Evolutionary conservation across 2,329 filamentous ascomycete species (phyloP).

Genomic region (Lasiodiplodia hormozganensis): DNA sequence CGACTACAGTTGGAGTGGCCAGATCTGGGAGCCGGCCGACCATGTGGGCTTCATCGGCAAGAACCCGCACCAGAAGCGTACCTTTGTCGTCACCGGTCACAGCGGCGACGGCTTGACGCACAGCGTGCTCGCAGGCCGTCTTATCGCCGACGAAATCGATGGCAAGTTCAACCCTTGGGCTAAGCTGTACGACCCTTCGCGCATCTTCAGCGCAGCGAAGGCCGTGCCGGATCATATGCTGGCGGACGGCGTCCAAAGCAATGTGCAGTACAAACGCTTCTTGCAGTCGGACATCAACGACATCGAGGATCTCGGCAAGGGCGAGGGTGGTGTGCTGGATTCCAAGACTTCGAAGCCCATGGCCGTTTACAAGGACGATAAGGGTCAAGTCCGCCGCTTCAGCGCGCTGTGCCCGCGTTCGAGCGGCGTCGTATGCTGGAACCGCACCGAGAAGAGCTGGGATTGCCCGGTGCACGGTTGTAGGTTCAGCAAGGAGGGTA

Average conservation of each 20-base stretch:
- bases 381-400: constrained; percentile 58
- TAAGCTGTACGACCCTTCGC: constrained; percentile 58
- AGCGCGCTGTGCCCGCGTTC: constrained; percentile 64
- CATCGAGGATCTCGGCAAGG: constrained; percentile 61
- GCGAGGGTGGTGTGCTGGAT: constrained; percentile 62
- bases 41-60: constrained; percentile 63
- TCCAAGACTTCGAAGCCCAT: constrained; percentile 54
- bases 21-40: constrained; percentile 64
- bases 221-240: constrained; percentile 53
- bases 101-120: constrained; percentile 65
- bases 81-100: constrained; percentile 64
- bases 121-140: constrained; percentile 58
- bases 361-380: constrained; percentile 64
- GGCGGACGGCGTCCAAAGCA: constrained; percentile 61
- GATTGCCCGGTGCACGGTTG: constrained; percentile 61
- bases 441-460: constrained; percentile 59
- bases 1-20: constrained; percentile 65
- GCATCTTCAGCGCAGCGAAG: constrained; percentile 54
- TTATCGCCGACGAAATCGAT: constrained; percentile 63
- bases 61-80: constrained; percentile 59
- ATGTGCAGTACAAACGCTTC: constrained; percentile 63
- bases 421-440: constrained; percentile 65
- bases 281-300: constrained; percentile 62
- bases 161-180: constrained; percentile 59
- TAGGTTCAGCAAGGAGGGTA: constrained; percentile 52